Base-by-base conservation (phyloP, 2,329 filamentous ascomycete genomes). In the Fusarium agapanthi region DNA sequence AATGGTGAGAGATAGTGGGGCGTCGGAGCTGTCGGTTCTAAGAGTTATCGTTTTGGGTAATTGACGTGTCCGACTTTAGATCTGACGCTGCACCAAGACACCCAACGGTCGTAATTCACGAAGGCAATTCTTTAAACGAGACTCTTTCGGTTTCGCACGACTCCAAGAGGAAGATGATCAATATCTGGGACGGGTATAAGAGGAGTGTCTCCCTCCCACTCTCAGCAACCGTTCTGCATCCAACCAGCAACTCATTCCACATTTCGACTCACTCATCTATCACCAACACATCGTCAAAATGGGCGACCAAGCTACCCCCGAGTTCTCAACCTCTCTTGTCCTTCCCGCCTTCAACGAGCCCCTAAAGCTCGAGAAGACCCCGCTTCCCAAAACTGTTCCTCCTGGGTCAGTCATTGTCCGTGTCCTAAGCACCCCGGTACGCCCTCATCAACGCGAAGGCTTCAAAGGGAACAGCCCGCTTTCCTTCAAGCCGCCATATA, bases 361-460 rank as follows among this genome's bases (percentile, higher is more conserved):
- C 5, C 69, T 74, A 1, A 28, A 44, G 3, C 13, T 73, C 6
- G 65, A 68, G 9, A 56, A 71, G 16, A 47, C 54, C 1, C 32
- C 35, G 0, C 53, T 63, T 6, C 62, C 69, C 12, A 51, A 47
- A 0, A 28, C 37, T 5, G 51, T 57, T 1, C 41, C 55, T 1
- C 24, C 48, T 2, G 72, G 72, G 7, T 73, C 69, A 4, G 55
- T 51, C n/a, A 13, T 75, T 3, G 69, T 75, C 11, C 69, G 69
- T 6, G 24, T 75, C 13, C 50, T 68, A 1, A 75, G 51, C 37
- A 71, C 72, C 4, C 57, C 72, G 1, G 55, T 75, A 3, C 66
- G 62, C 2, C 69, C 72, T 35, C 69, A 75, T 18, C 53, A 70
- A 6, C 54, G 65, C 14, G 15, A 41, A 26, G 69, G 62, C 4